A percentile compares a stretch with the other conserved stretches of the same genome.
Evolutionary conservation across 805 yeast species (phyloP).

Genomic region (Zygosaccharomyces rouxii): DNA sequence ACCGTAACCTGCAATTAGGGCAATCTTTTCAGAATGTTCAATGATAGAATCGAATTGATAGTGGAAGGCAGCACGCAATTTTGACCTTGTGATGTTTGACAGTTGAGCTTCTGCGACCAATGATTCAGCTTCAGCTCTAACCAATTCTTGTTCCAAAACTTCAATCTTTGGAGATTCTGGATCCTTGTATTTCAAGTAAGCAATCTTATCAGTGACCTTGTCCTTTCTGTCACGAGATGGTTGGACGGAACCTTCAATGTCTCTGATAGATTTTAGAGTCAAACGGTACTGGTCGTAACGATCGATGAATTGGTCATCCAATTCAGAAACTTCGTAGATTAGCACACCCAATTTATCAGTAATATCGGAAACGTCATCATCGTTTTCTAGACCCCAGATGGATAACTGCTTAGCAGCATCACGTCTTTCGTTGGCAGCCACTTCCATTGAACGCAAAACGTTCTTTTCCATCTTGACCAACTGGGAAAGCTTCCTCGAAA

Average conservation of each 20-base stretch:
- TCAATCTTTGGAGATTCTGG: slow-evolving; percentile 77
- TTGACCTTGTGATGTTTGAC: slow-evolving; percentile 82
- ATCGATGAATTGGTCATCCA: slow-evolving; percentile 84
- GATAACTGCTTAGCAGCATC: slow-evolving; percentile 79
- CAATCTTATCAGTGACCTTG: slow-evolving; percentile 80
- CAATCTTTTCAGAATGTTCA: slow-evolving; percentile 81
- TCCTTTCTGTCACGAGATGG: slow-evolving; percentile 85
- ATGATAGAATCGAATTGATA: slow-evolving; percentile 82
- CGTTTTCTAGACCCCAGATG: slow-evolving; percentile 83
- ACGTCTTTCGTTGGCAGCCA: slow-evolving; percentile 71
- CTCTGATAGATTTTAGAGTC: slow-evolving; percentile 74
- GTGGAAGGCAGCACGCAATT: slow-evolving; percentile 77
- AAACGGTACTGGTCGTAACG: slow-evolving; percentile 82
- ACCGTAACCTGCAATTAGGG: slow-evolving; percentile 86
- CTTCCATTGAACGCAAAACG: slow-evolving; percentile 72
- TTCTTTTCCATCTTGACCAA: slow-evolving; percentile 79
- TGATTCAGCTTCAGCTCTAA: slow-evolving; percentile 88
- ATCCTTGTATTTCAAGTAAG: slow-evolving; percentile 77
- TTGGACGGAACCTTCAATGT: slow-evolving; percentile 82
- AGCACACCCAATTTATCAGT: slow-evolving; percentile 84
- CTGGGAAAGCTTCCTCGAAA: slow-evolving; percentile 67
- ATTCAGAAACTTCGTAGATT: slow-evolving; percentile 76
- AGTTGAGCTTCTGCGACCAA: slow-evolving; percentile 89
- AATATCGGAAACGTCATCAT: slow-evolving; percentile 80
- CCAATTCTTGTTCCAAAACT: slow-evolving; percentile 81